Percentiles rank a stretch among this genome's conserved stretches.
Evolutionary conservation across 2,329 filamentous ascomycete genomes (phyloP).

Genomic region (Cryphonectria carpinicola): DNA sequence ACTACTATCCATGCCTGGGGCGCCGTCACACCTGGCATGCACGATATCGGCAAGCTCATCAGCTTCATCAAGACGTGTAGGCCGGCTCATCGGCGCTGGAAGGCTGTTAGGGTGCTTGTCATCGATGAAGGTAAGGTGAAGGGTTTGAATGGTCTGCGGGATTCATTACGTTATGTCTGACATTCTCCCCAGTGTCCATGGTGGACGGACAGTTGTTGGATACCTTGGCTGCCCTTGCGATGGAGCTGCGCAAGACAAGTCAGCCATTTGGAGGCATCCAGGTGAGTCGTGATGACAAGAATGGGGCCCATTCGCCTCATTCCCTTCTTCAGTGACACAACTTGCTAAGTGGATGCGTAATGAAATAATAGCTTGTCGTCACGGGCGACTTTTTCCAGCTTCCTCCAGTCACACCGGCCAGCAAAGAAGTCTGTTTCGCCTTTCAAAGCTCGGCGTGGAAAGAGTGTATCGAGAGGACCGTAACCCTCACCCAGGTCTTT

Average conservation of each 20-base stretch:
- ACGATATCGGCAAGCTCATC: constrained; percentile 68
- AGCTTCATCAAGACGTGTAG: constrained; percentile 73
- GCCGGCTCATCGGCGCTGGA: constrained; percentile 71
- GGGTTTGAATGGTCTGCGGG: neutral
- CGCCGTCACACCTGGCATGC: constrained; percentile 75
- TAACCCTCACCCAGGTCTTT: constrained; percentile 74
- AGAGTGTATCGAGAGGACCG: constrained; percentile 74
- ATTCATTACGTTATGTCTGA: neutral
- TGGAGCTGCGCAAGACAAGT: constrained; percentile 65
- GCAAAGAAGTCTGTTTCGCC: constrained; percentile 65
- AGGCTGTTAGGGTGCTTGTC: constrained; percentile 71
- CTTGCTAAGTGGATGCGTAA: neutral
- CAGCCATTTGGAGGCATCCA: constrained; percentile 74
- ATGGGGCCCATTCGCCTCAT: too few species aligned
- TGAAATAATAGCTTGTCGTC: constrained; percentile 60
- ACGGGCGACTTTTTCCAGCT: constrained; percentile 80
- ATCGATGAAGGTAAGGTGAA: constrained; percentile 60
- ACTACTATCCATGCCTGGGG: constrained; percentile 76
- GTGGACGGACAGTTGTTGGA: constrained; percentile 78
- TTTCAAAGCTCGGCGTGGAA: constrained; percentile 75
- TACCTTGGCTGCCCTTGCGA: constrained; percentile 71
- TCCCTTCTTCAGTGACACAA: neutral
- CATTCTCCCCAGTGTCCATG: constrained; percentile 63
- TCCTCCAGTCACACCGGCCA: constrained; percentile 72
- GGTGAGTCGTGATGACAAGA: neutral